Evolutionary conservation across 768 basidiomycete species (phyloP).

Genomic region (Psilocybe azurescens): DNA sequence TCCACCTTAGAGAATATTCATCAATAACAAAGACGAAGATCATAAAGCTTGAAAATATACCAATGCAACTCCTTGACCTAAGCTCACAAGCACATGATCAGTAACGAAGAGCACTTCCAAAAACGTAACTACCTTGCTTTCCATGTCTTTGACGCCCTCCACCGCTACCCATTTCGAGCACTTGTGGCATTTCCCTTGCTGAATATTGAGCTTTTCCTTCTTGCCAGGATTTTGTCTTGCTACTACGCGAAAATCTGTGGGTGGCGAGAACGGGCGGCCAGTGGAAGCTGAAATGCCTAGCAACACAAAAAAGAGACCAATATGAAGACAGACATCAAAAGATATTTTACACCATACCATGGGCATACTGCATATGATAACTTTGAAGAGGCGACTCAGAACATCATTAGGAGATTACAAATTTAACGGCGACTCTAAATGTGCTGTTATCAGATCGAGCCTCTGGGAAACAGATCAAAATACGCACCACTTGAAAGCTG

Average conservation of each 20-base stretch:
- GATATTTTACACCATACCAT: constrained; percentile 51
- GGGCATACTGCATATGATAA: constrained; percentile 84
- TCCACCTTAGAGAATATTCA: constrained; percentile 58
- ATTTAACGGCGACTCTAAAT: constrained; percentile 22
- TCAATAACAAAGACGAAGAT: background rate
- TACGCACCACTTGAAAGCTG: constrained; percentile 80
- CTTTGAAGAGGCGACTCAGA: constrained; percentile 36
- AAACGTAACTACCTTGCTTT: constrained; percentile 61
- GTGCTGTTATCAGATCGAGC: background rate
- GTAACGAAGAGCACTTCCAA: background rate
- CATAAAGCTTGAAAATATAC: constrained; percentile 43
- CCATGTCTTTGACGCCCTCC: constrained; percentile 76
- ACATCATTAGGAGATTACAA: background rate
- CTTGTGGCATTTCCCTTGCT: constrained; percentile 80
- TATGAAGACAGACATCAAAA: constrained; percentile 4
- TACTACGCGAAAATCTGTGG: constrained; percentile 60
- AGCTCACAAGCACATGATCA: background rate
- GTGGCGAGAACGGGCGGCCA: constrained; percentile 79
- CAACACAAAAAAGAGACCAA: background rate
- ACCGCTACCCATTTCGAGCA: constrained; percentile 76
- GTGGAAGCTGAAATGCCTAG: constrained; percentile 75
- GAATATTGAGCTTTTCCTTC: constrained; percentile 60
- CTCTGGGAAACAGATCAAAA: background rate
- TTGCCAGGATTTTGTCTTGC: constrained; percentile 54
- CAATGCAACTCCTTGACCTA: constrained; percentile 80